These are phyloP conservation scores for Tinospora cordifolia DNA, from an alignment of 164 flowering plant species.

Conservation along the genomic window DNA sequence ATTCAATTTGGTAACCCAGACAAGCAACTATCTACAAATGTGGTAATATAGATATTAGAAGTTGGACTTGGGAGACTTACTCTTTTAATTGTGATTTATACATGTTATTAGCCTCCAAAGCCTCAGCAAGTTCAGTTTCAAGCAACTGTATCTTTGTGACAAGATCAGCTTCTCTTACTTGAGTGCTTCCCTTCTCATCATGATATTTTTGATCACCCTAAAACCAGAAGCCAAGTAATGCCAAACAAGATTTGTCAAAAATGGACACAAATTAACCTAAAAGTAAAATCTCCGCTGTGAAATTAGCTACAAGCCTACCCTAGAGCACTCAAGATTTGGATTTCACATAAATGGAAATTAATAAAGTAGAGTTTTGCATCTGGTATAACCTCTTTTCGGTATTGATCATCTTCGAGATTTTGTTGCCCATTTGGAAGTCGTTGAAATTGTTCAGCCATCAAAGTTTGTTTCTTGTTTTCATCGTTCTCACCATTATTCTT, in stretches of 20 bases:
- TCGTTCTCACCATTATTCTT: not conserved
- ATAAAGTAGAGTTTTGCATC: not conserved
- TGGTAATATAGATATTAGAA: not conserved
- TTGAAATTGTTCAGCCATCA: slow-evolving; percentile 2
- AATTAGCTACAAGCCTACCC: not conserved
- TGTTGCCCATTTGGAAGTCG: slow-evolving; percentile 5
- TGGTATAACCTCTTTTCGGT: slow-evolving; percentile 13
- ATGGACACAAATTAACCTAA: not conserved
- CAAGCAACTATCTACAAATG: not conserved
- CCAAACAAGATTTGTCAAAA: not conserved
- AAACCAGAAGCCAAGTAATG: slow-evolving; percentile 8
- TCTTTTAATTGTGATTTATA: slow-evolving; percentile 44
- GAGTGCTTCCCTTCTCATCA: slow-evolving; percentile 18
- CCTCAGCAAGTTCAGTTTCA: slow-evolving; percentile 59
- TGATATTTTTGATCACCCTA: slow-evolving; percentile 27
- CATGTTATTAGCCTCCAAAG: slow-evolving; percentile 44
- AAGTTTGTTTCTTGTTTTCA: slow-evolving; percentile 4
- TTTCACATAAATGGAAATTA: not conserved
- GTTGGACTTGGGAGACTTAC: slow-evolving; percentile 20
- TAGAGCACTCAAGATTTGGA: not conserved
- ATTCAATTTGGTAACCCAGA: not conserved
- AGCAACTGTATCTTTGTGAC: slow-evolving; percentile 38
- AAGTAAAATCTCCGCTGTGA: not conserved
- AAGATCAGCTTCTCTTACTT: slow-evolving; percentile 20
- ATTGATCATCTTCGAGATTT: not conserved